Percentiles rank a stretch among this genome's conserved stretches.
phyloP scores from a whole-genome alignment of 2,329 filamentous ascomycete species.

The Pseudocercospora pini-densiflorae region DNA sequence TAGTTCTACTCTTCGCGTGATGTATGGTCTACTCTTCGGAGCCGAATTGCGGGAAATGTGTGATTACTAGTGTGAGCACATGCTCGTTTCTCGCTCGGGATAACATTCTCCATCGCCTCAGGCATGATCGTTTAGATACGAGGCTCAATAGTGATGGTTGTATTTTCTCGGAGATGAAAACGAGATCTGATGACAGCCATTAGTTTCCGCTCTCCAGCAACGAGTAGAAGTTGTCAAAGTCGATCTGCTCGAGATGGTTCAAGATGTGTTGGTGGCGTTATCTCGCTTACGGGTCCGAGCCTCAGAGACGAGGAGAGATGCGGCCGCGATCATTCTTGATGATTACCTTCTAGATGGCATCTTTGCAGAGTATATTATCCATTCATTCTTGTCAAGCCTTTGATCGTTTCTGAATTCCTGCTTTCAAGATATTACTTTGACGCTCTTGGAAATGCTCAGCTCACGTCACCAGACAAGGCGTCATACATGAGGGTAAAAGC shows the following conservation, averaged over 20 bases:
- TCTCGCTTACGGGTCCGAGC: not conserved
- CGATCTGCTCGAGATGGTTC: not conserved
- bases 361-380: not conserved
- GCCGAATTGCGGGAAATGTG: not conserved
- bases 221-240: not conserved
- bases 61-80: not conserved
- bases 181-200: conserved; percentile 3
- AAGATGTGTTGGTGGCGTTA: too few species aligned
- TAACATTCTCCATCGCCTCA: too few species aligned
- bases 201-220: not conserved
- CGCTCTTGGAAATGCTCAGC: not conserved
- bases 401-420: too few species aligned
- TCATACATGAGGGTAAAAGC: not conserved
- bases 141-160: not conserved
- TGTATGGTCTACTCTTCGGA: not conserved
- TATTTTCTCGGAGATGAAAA: conserved; percentile 7
- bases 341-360: not conserved
- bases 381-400: too few species aligned
- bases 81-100: too few species aligned
- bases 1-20: too few species aligned
- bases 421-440: not conserved
- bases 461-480: too few species aligned
- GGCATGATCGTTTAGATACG: not conserved
- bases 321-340: not conserved
- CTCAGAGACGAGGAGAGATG: not conserved